Evolutionary conservation across 306 rosid genomes (phyloP).

Genomic region (Rosa persica): DNA sequence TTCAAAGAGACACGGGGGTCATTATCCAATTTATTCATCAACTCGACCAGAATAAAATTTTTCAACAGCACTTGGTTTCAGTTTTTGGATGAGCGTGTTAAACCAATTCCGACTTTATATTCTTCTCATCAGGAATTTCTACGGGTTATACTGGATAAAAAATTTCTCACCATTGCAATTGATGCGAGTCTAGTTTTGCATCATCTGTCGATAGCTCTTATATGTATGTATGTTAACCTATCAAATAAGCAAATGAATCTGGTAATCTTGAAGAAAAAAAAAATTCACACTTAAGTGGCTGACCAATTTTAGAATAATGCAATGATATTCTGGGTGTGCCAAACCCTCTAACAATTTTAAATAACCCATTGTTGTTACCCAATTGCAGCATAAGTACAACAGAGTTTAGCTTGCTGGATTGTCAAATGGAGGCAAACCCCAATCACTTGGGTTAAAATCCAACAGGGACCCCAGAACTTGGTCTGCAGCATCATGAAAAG

Average conservation of each 20-base stretch:
- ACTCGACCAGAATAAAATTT: no score
- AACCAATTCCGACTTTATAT: no score
- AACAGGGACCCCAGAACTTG: conserved; percentile 70
- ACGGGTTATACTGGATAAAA: neutral
- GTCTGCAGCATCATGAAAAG: conserved; percentile 58
- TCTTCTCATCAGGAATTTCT: neutral
- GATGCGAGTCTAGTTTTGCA: neutral
- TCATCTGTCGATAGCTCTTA: neutral
- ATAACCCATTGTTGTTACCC: neutral
- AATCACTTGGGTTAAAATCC: conserved; percentile 80
- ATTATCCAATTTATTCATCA: no score
- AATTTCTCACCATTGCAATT: neutral
- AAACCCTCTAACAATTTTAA: neutral
- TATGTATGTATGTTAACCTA: neutral
- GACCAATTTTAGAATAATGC: neutral
- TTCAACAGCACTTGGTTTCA: no score
- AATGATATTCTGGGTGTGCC: conserved; percentile 3
- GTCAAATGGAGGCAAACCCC: conserved; percentile 90
- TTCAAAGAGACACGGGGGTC: no score
- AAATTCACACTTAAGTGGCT: neutral
- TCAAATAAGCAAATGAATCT: neutral
- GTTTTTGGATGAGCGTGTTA: no score
- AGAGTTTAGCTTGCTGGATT: conserved; percentile 40
- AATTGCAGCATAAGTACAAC: conserved; percentile 4
- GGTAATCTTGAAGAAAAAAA: neutral